A percentile compares a stretch with the other conserved stretches of the same genome.
Evolutionary conservation across 208 protist species (phyloP).

Genomic region (Sergeia podlipaevii): DNA sequence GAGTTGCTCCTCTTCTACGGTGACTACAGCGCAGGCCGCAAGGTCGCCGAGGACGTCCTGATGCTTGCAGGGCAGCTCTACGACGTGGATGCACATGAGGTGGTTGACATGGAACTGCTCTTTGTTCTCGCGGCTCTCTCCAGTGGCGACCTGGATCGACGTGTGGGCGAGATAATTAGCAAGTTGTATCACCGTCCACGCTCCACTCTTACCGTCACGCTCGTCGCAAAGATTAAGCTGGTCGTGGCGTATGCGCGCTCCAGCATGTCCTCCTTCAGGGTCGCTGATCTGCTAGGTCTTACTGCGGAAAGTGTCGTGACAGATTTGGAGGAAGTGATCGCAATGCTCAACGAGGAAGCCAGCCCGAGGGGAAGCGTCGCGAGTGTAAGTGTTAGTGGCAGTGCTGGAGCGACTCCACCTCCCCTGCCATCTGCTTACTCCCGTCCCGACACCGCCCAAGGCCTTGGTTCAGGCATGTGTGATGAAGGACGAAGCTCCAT

Average conservation of each 20-base stretch:
- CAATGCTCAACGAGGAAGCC: too few species aligned
- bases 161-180: background rate
- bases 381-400: too few species aligned
- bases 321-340: too few species aligned
- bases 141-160: conserved; percentile 16
- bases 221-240: background rate
- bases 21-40: conserved; percentile 28
- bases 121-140: conserved; percentile 17
- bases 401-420: too few species aligned
- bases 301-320: too few species aligned
- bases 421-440: too few species aligned
- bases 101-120: conserved; percentile 28
- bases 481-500: background rate
- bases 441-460: too few species aligned
- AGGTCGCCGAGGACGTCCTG: conserved; percentile 47
- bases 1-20: conserved; percentile 47
- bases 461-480: too few species aligned
- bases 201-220: conserved; percentile 19
- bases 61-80: conserved; percentile 37
- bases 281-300: too few species aligned
- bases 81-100: conserved; percentile 24
- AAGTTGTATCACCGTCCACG: background rate
- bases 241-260: background rate
- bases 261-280: too few species aligned
- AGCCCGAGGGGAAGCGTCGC: too few species aligned